These are phyloP conservation scores for Basidiobolus heterosporus DNA, from an alignment of 371 early-diverging fungal species.

Conservation along the genomic window DNA sequence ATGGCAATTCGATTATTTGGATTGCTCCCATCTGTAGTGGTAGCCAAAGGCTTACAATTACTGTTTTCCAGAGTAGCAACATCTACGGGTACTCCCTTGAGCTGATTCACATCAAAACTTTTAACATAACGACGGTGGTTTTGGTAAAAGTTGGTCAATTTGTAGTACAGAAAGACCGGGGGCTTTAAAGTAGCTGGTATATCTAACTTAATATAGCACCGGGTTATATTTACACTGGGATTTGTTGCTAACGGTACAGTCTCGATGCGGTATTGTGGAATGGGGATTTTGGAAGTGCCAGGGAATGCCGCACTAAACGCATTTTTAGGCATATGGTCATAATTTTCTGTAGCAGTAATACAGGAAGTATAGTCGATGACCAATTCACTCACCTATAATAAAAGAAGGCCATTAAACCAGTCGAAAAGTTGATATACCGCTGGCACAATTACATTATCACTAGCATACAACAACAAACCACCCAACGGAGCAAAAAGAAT, in stretches of 20 bases:
- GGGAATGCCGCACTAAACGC: slow-evolving; percentile 19
- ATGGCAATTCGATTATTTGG: slow-evolving; percentile 13
- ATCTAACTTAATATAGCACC: slow-evolving; percentile 62
- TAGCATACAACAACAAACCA: slow-evolving; percentile 56
- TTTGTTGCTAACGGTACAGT: background rate
- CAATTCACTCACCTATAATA: slow-evolving; percentile 47
- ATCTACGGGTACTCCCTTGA: slow-evolving; percentile 38
- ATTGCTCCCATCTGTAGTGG: slow-evolving; percentile 7
- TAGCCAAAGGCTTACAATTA: slow-evolving; percentile 23
- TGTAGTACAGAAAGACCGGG: slow-evolving; percentile 85
- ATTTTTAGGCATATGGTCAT: slow-evolving; percentile 6
- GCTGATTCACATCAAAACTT: slow-evolving; percentile 67
- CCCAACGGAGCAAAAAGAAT: slow-evolving; percentile 84
- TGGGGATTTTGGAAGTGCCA: slow-evolving; percentile 1
- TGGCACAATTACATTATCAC: slow-evolving; percentile 34
- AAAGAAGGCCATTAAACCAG: slow-evolving; percentile 2
- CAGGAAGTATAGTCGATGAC: slow-evolving; percentile 84
- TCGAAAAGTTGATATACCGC: slow-evolving; percentile 2
- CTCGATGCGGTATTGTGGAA: background rate
- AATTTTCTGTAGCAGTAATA: background rate
- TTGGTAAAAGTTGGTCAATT: slow-evolving; percentile 94
- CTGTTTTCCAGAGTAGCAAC: slow-evolving; percentile 8
- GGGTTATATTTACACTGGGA: slow-evolving; percentile 10
- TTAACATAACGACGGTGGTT: slow-evolving; percentile 93
- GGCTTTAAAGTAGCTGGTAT: slow-evolving; percentile 44